A percentile compares a stretch with the other conserved stretches of the same genome.
These are phyloP conservation scores for Acorus gramineus DNA, from an alignment of 106 monocot genomes.

Conservation along the genomic window DNA sequence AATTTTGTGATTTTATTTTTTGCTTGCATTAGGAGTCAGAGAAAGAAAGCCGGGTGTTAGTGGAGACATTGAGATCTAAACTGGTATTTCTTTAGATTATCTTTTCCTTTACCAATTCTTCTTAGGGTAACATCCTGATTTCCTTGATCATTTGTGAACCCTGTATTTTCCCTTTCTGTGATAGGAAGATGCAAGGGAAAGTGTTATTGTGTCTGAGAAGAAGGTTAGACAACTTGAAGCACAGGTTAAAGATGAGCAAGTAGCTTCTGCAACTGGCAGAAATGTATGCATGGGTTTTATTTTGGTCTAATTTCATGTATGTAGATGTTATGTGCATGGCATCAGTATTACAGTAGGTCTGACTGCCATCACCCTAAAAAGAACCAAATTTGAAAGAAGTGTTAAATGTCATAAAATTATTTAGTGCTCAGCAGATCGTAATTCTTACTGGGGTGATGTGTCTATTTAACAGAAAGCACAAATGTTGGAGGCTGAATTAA, in stretches of 20 bases:
- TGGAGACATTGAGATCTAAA: slow-evolving; percentile 76
- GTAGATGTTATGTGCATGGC: too few species aligned
- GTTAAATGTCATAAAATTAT: too few species aligned
- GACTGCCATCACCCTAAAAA: too few species aligned
- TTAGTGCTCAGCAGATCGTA: too few species aligned
- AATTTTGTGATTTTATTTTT: slow-evolving; percentile 2
- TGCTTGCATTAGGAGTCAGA: slow-evolving; percentile 51
- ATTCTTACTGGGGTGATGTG: too few species aligned
- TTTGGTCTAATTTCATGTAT: too few species aligned
- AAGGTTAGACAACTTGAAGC: slow-evolving; percentile 74
- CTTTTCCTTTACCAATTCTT: neutral
- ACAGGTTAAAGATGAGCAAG: slow-evolving; percentile 65
- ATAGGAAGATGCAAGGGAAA: slow-evolving; percentile 90
- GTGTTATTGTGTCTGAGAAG: slow-evolving; percentile 67
- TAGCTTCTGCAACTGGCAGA: slow-evolving; percentile 33
- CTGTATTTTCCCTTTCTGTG: slow-evolving; percentile 4
- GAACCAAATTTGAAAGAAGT: neutral
- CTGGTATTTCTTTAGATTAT: slow-evolving; percentile 32
- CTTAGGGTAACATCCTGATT: too few species aligned
- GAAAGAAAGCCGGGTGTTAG: slow-evolving; percentile 69
- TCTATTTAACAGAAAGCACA: slow-evolving; percentile 41
- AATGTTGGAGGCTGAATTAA: slow-evolving; percentile 47
- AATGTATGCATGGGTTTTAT: slow-evolving; percentile 28
- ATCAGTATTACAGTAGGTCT: too few species aligned
- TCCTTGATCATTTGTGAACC: neutral